Evolutionary conservation across 2,329 filamentous ascomycete species (phyloP).

Genomic region (Cladosporium oxysporum): DNA sequence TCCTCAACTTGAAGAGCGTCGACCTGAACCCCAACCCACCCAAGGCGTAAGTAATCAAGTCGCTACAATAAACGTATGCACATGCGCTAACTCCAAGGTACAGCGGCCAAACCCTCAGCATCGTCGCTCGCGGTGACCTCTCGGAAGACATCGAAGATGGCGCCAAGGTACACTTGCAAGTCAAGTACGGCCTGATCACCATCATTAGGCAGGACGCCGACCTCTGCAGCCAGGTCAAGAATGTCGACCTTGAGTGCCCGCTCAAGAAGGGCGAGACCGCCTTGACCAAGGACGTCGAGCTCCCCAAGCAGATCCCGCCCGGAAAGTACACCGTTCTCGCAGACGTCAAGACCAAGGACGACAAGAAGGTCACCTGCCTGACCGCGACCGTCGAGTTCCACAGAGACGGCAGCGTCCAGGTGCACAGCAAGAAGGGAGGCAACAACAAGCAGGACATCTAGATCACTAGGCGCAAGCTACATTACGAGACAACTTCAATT

Average conservation of each 20-base stretch:
- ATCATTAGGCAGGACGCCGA: slow-evolving; percentile 79
- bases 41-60: slow-evolving; percentile 60
- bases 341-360: slow-evolving; percentile 76
- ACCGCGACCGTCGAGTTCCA: slow-evolving; percentile 70
- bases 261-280: slow-evolving; percentile 72
- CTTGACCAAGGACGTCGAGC: slow-evolving; percentile 77
- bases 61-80: slow-evolving; percentile 12
- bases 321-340: slow-evolving; percentile 88
- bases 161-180: slow-evolving; percentile 77
- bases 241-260: slow-evolving; percentile 88
- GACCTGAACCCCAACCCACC: slow-evolving; percentile 87
- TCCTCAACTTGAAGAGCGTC: slow-evolving; percentile 75
- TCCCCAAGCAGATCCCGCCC: slow-evolving; percentile 84
- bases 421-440: slow-evolving; percentile 8
- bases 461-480: not conserved
- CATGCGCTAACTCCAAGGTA: slow-evolving; percentile 18
- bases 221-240: slow-evolving; percentile 84
- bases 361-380: slow-evolving; percentile 83
- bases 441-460: slow-evolving; percentile 18
- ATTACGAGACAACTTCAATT: slow-evolving; percentile 1
- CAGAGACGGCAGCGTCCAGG: slow-evolving; percentile 33
- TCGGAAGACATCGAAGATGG: slow-evolving; percentile 71
- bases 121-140: slow-evolving; percentile 77
- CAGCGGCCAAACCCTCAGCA: slow-evolving; percentile 76
- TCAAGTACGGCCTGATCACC: slow-evolving; percentile 93